Percentiles rank a stretch among this genome's conserved stretches.
Conservation (phyloP, 1,284 basidiomycete genomes). For the Marasmius tenuissimus region DNA sequence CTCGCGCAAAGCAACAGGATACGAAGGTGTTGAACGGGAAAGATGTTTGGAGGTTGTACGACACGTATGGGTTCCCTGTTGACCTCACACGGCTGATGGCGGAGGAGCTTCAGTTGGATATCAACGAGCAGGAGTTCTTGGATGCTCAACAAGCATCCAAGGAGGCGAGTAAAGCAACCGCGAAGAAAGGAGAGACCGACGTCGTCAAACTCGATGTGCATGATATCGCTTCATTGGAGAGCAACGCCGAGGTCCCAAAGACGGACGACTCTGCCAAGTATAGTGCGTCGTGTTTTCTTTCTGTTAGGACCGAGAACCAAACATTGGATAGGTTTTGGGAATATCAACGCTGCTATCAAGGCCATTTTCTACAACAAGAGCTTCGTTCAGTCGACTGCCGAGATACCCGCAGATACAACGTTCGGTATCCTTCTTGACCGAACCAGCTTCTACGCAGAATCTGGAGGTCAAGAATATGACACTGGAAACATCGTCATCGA, state of each 20-base stretch:
- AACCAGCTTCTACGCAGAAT: constrained; percentile 98
- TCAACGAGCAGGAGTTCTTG: constrained; percentile 91
- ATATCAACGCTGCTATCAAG: constrained; percentile 77
- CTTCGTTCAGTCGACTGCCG: constrained; percentile 71
- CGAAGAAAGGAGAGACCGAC: constrained; percentile 70
- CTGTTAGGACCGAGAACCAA: constrained; percentile 2
- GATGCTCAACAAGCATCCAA: constrained; percentile 87
- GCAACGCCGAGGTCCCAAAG: constrained; percentile 81
- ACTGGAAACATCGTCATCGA: constrained; percentile 95
- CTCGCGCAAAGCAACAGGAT: constrained; percentile 65
- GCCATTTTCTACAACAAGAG: constrained; percentile 85
- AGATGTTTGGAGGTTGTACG: constrained; percentile 97
- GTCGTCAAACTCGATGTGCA: constrained; percentile 94
- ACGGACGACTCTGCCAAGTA: constrained; percentile 94
- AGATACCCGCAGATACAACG: constrained; percentile 60
- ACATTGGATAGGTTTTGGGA: constrained; percentile 61
- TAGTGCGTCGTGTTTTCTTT: constrained; percentile 47
- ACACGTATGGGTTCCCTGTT: constrained; percentile 98
- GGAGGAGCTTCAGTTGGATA: constrained; percentile 83
- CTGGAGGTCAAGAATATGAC: constrained; percentile 97
- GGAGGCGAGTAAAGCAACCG: constrained; percentile 85
- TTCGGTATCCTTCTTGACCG: constrained; percentile 92
- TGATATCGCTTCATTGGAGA: constrained; percentile 87
- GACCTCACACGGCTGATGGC: constrained; percentile 98
- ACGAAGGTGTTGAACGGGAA: constrained; percentile 78